A percentile compares a stretch with the other conserved stretches of the same genome.
Evolutionary conservation across 495 filamentous ascomycete genomes (phyloP).

Genomic region (Hyaloscypha bicolor): DNA sequence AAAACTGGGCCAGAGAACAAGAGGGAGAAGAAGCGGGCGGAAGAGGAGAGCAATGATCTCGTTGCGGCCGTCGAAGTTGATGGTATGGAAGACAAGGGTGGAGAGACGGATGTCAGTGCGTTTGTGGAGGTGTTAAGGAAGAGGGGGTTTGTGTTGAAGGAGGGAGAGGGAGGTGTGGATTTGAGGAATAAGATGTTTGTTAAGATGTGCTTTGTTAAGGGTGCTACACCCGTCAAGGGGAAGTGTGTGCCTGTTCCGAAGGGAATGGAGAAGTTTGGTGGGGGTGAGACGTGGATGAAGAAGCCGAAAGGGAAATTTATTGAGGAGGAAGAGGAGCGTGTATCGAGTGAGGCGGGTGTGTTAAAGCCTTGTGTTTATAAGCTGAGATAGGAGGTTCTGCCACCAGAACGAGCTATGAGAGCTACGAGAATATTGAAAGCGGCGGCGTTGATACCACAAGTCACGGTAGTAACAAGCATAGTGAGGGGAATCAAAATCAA

Average conservation of each 20-base stretch:
- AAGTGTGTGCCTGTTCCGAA: slow-evolving; percentile 53
- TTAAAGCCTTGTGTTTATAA: slow-evolving; percentile 98
- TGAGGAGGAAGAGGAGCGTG: slow-evolving; percentile 52
- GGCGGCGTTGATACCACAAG: neutral
- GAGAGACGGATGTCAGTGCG: slow-evolving; percentile 82
- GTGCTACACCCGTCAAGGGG: slow-evolving; percentile 64
- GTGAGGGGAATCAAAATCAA: neutral
- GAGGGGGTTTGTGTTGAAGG: slow-evolving; percentile 71
- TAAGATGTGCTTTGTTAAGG: slow-evolving; percentile 90
- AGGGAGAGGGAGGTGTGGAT: slow-evolving; percentile 60
- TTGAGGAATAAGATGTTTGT: slow-evolving; percentile 98
- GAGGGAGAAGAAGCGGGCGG: slow-evolving; percentile 55
- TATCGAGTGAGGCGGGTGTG: slow-evolving; percentile 64
- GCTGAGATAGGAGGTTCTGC: slow-evolving; percentile 56
- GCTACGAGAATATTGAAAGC: no score
- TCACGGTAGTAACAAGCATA: slow-evolving; percentile 3
- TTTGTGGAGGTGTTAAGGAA: slow-evolving; percentile 77
- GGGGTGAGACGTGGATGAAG: slow-evolving; percentile 34
- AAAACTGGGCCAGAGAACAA: slow-evolving; percentile 51
- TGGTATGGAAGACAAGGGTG: slow-evolving; percentile 47
- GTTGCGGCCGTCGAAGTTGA: slow-evolving; percentile 56
- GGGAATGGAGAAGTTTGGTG: slow-evolving; percentile 36
- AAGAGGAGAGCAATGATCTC: slow-evolving; percentile 47
- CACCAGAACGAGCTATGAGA: neutral
- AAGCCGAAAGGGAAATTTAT: slow-evolving; percentile 61